Conservation (phyloP, 1,284 basidiomycete species). For the Trichosporon faecale region DNA sequence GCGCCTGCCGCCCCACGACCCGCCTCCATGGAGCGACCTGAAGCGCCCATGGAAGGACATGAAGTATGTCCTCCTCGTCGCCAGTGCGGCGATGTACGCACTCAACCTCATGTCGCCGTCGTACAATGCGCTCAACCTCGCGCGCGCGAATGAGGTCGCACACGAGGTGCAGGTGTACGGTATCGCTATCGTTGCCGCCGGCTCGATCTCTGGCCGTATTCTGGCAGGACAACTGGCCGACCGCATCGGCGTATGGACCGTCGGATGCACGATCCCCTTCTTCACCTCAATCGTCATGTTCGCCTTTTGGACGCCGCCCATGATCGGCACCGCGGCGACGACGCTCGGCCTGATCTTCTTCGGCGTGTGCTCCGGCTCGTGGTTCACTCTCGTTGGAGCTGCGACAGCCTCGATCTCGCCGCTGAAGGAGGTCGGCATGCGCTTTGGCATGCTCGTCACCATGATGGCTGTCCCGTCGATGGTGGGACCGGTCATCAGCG, state of each 20-base stretch:
- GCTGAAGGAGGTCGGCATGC: slow-evolving; percentile 45
- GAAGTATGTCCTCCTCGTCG: slow-evolving; percentile 33
- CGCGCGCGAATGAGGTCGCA: slow-evolving; percentile 31
- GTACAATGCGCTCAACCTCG: slow-evolving; percentile 36
- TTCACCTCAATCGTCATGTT: slow-evolving; percentile 32
- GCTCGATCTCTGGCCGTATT: slow-evolving; percentile 43
- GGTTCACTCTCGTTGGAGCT: slow-evolving; percentile 45
- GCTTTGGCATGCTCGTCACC: slow-evolving; percentile 47
- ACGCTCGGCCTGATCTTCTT: slow-evolving; percentile 43
- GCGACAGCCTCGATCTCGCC: slow-evolving; percentile 43
- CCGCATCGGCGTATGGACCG: slow-evolving; percentile 40
- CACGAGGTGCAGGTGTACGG: slow-evolving; percentile 34
- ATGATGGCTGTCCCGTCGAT: slow-evolving; percentile 35
- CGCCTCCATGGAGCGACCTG: slow-evolving; percentile 37
- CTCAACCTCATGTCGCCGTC: slow-evolving; percentile 39
- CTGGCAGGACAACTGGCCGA: slow-evolving; percentile 40
- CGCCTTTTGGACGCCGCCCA: slow-evolving; percentile 40
- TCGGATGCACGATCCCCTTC: slow-evolving; percentile 33
- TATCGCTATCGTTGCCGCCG: slow-evolving; percentile 40
- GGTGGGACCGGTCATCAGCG: slow-evolving; percentile 41
- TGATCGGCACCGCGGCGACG: slow-evolving; percentile 32
- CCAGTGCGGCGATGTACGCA: slow-evolving; percentile 28
- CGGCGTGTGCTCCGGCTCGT: slow-evolving; percentile 41
- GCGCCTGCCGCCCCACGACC: slow-evolving; percentile 39
- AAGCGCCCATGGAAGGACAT: slow-evolving; percentile 37